A percentile compares a stretch with the other conserved stretches of the same genome.
These are phyloP conservation scores for Penicillium sp. DNA, from an alignment of 2,329 filamentous ascomycete genomes.

Conservation along the genomic window DNA sequence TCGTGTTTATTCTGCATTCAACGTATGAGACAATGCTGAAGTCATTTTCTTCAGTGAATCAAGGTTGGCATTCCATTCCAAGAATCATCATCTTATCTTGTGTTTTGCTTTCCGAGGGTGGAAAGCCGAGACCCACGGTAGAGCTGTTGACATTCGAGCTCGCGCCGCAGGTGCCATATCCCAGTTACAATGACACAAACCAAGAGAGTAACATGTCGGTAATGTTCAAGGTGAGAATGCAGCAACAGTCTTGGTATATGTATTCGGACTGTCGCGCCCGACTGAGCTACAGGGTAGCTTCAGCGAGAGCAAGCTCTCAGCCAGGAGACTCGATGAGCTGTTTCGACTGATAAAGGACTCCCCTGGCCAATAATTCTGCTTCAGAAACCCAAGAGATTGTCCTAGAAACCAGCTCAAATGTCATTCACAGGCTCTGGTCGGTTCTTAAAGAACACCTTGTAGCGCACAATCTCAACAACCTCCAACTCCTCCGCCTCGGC, in stretches of 20 bases:
- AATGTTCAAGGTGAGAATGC: neutral
- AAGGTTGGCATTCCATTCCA: neutral
- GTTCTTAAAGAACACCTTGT: constrained; percentile 78
- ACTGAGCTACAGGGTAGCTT: neutral
- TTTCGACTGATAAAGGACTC: neutral
- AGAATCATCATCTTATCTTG: neutral
- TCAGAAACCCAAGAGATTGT: too few species aligned
- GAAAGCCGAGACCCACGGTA: neutral
- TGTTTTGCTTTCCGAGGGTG: neutral
- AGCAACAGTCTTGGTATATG: neutral
- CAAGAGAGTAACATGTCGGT: neutral
- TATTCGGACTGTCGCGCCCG: neutral
- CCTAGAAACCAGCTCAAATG: constrained; percentile 17
- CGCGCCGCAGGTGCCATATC: neutral
- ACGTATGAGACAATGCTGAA: neutral
- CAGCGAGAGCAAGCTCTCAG: neutral
- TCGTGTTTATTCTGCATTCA: neutral
- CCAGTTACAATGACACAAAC: neutral
- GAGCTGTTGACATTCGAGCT: neutral
- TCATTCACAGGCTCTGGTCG: constrained; percentile 77
- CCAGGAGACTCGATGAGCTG: neutral
- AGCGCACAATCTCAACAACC: constrained; percentile 79
- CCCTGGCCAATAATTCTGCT: neutral
- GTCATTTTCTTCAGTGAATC: neutral
- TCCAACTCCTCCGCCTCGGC: constrained; percentile 54